A percentile compares a stretch with the other conserved stretches of the same genome.
These are phyloP conservation scores for Lentinula sp. DNA, from an alignment of 768 basidiomycete genomes.

Conservation along the genomic window DNA sequence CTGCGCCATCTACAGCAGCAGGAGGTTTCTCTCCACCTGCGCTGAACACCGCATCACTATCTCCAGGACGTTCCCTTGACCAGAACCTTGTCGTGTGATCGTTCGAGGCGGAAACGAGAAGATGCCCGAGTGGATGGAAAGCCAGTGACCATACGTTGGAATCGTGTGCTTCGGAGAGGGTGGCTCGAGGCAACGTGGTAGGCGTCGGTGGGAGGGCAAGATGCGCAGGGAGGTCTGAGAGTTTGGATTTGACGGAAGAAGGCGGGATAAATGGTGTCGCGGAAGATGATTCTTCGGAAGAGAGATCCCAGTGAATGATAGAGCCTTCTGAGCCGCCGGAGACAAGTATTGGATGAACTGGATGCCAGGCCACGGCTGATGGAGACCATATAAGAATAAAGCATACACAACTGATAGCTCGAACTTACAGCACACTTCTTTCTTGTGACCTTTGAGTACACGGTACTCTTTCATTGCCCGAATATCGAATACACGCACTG, in stretches of 20 bases:
- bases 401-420: not conserved
- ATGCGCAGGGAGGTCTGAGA: constrained; percentile 14
- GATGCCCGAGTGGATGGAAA: constrained; percentile 93
- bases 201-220: constrained; percentile 21
- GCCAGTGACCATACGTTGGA: constrained; percentile 95
- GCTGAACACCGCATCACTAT: constrained; percentile 67
- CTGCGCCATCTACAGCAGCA: constrained; percentile 40
- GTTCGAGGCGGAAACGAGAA: constrained; percentile 91
- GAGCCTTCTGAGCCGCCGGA: constrained; percentile 94
- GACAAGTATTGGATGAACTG: constrained; percentile 84
- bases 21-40: constrained; percentile 77
- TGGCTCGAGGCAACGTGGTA: constrained; percentile 61
- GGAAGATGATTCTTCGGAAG: constrained; percentile 46
- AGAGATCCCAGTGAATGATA: constrained; percentile 91
- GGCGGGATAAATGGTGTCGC: constrained; percentile 12
- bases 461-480: constrained; percentile 96
- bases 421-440: constrained; percentile 90
- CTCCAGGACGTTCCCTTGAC: constrained; percentile 88
- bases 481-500: constrained; percentile 94
- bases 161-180: constrained; percentile 95
- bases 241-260: constrained; percentile 14
- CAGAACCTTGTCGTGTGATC: constrained; percentile 99
- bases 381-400: not conserved
- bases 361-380: constrained; percentile 92
- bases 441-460: constrained; percentile 91